Percentiles rank a stretch among this genome's conserved stretches.
Conservation (phyloP, 768 basidiomycete species). For the Suillus hirtellus region DNA sequence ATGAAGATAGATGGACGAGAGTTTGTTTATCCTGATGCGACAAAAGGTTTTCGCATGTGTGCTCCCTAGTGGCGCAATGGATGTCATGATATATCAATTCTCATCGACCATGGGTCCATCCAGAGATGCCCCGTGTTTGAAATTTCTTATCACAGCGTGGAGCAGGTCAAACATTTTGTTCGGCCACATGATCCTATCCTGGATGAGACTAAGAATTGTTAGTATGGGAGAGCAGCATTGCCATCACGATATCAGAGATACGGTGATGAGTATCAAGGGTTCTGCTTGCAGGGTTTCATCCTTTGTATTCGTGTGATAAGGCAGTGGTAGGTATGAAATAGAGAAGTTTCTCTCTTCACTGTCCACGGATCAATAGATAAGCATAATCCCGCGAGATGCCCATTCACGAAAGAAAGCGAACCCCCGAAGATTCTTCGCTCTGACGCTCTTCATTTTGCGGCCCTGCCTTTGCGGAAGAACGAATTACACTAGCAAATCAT, state of each 20-base stretch:
- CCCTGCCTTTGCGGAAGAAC: background rate
- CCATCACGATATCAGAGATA: background rate
- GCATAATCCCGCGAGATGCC: background rate
- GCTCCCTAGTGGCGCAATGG: background rate
- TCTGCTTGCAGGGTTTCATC: background rate
- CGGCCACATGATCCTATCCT: background rate
- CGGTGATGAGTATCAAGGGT: background rate
- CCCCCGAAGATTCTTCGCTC: background rate
- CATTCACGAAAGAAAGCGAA: background rate
- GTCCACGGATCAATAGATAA: background rate
- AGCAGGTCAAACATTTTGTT: background rate
- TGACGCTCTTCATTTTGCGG: background rate
- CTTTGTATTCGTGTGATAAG: background rate
- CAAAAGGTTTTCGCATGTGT: background rate
- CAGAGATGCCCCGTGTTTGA: background rate
- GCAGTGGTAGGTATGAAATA: background rate
- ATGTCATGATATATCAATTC: background rate
- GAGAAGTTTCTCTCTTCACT: background rate
- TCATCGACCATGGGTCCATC: background rate
- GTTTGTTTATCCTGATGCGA: background rate
- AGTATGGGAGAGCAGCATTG: background rate
- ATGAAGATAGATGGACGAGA: background rate
- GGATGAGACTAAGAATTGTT: background rate
- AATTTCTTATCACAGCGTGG: background rate
- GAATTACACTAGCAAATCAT: background rate